These are phyloP conservation scores for Chalara sp. DNA, from an alignment of 2,329 filamentous ascomycete genomes.

Conservation along the genomic window DNA sequence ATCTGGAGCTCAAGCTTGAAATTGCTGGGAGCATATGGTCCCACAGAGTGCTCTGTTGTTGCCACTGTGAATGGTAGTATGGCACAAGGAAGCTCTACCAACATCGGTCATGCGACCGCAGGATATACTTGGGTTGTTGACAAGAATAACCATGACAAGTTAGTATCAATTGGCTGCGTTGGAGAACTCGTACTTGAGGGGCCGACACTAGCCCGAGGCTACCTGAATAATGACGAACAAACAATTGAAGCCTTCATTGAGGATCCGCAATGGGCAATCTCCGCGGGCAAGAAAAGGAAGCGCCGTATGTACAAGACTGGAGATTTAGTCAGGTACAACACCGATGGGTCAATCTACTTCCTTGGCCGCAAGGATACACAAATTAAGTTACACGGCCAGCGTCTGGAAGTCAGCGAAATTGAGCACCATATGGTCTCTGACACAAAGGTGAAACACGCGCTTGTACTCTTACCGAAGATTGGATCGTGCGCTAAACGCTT, in stretches of 20 bases:
- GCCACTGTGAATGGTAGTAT: no score
- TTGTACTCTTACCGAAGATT: no score
- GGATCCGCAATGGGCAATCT: not conserved
- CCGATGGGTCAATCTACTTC: constrained; percentile 42
- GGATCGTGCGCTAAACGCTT: no score
- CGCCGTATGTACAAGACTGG: constrained; percentile 50
- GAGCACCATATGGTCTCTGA: no score
- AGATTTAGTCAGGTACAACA: constrained; percentile 48
- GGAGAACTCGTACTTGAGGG: not conserved
- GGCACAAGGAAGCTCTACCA: not conserved
- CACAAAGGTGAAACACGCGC: no score
- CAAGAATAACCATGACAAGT: not conserved
- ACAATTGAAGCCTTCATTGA: not conserved
- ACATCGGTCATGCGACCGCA: not conserved
- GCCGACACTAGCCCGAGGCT: no score
- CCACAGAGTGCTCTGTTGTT: constrained; percentile 57
- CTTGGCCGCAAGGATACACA: constrained; percentile 58
- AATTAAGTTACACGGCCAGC: constrained; percentile 51
- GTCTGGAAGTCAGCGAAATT: no score
- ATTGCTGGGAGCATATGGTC: constrained; percentile 57
- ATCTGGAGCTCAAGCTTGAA: constrained; percentile 30
- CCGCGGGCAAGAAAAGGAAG: not conserved
- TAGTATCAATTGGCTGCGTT: not conserved
- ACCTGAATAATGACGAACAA: not conserved
- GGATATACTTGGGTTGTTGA: not conserved